These are phyloP conservation scores for Penicillium cosmopolitanum DNA, from an alignment of 495 filamentous ascomycete genomes.

Conservation along the genomic window DNA sequence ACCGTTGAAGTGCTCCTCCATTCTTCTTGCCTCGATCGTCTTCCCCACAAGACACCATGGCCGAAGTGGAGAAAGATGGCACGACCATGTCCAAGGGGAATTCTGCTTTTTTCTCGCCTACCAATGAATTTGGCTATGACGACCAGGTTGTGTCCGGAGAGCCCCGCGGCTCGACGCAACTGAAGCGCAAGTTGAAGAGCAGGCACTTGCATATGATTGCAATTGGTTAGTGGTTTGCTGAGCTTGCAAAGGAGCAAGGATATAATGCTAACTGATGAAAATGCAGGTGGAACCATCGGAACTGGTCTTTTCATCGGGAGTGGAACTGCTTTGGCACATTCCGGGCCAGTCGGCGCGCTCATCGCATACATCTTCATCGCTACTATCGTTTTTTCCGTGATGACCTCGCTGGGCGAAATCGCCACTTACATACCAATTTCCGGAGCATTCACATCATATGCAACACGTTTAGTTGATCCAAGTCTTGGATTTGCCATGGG, in stretches of 20 bases:
- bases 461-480: conserved; percentile 66
- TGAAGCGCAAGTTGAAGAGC: conserved; percentile 59
- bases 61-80: conserved; percentile 5
- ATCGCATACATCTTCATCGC: conserved; percentile 66
- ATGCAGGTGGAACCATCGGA: conserved; percentile 70
- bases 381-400: conserved; percentile 57
- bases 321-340: conserved; percentile 61
- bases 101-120: not conserved
- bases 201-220: conserved; percentile 55
- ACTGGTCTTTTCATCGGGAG: conserved; percentile 75
- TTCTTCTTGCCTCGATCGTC: not conserved
- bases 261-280: not conserved
- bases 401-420: conserved; percentile 64
- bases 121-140: conserved; percentile 3
- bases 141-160: conserved; percentile 1
- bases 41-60: conserved; percentile 3
- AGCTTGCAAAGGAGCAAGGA: not conserved
- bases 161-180: conserved; percentile 15
- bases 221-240: conserved; percentile 56
- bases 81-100: not conserved
- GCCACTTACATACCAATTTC: conserved; percentile 72
- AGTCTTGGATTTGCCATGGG: conserved; percentile 74
- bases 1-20: not conserved
- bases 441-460: conserved; percentile 71
- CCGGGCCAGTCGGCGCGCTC: conserved; percentile 66